Percentiles rank a stretch among this genome's conserved stretches.
These are phyloP conservation scores for Cladophialophora carrionii DNA, from an alignment of 2,329 filamentous ascomycete genomes.

Conservation along the genomic window DNA sequence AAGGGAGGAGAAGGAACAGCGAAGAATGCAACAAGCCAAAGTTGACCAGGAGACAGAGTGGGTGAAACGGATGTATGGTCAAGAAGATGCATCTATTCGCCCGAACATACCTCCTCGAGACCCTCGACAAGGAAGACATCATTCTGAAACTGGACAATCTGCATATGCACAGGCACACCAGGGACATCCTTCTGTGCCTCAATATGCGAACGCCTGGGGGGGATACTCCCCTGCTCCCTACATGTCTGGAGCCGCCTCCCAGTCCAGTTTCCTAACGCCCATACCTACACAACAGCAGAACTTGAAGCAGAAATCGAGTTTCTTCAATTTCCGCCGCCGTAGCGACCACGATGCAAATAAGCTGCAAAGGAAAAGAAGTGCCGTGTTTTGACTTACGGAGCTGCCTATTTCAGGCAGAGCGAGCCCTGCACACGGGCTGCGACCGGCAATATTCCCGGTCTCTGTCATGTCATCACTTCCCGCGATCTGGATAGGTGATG, in stretches of 20 bases:
- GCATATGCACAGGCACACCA: constrained; percentile 29
- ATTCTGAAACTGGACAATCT: constrained; percentile 31
- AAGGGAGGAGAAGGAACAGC: constrained; percentile 57
- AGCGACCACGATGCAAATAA: constrained; percentile 43
- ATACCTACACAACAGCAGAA: constrained; percentile 20
- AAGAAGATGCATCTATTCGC: constrained; percentile 31
- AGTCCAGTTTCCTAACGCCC: constrained; percentile 34
- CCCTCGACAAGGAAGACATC: constrained; percentile 28
- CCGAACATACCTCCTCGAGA: constrained; percentile 32
- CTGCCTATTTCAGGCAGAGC: constrained; percentile 26
- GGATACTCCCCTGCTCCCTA: constrained; percentile 36
- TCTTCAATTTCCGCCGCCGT: constrained; percentile 49
- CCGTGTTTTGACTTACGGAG: constrained; percentile 46
- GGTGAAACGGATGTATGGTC: constrained; percentile 62
- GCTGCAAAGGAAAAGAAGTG: constrained; percentile 52
- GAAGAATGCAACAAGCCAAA: constrained; percentile 56
- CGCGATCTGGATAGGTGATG: background rate
- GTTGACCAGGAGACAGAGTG: constrained; percentile 79
- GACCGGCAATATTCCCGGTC: constrained; percentile 25
- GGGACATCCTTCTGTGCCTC: constrained; percentile 7
- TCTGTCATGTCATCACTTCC: constrained; percentile 28
- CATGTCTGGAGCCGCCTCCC: constrained; percentile 36
- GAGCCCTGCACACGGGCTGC: constrained; percentile 11
- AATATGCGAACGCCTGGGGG: constrained; percentile 21
- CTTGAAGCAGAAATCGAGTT: constrained; percentile 49